Conservation (phyloP, 2,329 filamentous ascomycete genomes). For the Epichloe sp. region DNA sequence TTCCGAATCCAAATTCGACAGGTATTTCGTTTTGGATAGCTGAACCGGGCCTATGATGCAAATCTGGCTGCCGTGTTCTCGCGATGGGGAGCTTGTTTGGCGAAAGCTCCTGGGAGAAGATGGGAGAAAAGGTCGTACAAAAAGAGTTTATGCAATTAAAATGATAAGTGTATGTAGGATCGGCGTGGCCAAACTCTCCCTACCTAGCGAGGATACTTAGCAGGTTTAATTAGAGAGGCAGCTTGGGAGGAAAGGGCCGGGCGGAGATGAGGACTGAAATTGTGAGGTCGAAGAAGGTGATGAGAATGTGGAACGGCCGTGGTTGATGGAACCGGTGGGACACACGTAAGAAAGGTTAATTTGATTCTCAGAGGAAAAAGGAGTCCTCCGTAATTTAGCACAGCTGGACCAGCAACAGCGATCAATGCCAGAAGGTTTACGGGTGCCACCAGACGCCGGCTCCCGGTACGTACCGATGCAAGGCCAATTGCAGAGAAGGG, state of each 20-base stretch:
- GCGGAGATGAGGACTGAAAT: background rate
- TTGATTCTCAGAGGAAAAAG: background rate
- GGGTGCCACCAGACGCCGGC: background rate
- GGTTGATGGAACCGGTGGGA: slow-evolving; percentile 1
- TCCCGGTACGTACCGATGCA: slow-evolving; percentile 3
- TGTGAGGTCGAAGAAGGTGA: background rate
- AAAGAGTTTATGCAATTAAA: slow-evolving; percentile 6
- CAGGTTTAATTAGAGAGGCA: slow-evolving; percentile 2
- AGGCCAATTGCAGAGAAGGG: background rate
- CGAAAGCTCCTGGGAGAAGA: slow-evolving; percentile 10
- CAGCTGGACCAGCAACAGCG: background rate
- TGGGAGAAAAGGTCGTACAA: slow-evolving; percentile 6
- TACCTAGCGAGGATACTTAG: slow-evolving; percentile 12
- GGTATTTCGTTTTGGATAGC: background rate
- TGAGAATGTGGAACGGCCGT: background rate
- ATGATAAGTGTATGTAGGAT: slow-evolving; percentile 11
- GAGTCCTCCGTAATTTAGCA: background rate
- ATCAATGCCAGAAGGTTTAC: background rate
- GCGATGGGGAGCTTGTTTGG: slow-evolving; percentile 3
- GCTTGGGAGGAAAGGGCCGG: background rate
- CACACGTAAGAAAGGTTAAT: background rate
- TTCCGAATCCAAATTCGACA: background rate
- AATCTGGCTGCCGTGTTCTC: background rate
- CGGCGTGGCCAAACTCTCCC: slow-evolving; percentile 12
- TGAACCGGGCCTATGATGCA: background rate